Evolutionary conservation across 371 early-diverging fungal genomes (phyloP), one percentile per base, ranked within the genome.

Genomic region (Aphelidium insulamus): DNA sequence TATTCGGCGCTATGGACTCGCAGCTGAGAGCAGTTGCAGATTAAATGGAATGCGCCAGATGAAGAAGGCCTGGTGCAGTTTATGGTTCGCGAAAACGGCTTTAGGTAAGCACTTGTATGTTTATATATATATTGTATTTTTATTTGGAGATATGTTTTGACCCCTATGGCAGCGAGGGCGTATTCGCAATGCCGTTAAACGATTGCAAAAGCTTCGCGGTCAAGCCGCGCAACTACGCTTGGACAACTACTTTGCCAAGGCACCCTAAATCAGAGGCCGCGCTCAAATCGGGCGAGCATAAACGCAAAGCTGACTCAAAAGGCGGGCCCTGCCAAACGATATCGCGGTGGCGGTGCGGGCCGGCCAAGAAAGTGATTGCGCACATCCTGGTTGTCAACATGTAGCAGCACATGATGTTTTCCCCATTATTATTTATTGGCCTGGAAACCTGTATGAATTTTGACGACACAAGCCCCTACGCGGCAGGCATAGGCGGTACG

Each of bases 11-110:
- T 8, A 7, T 21, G 4, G 21, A 16, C 8, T 3, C 0, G 4
- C 23, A 3, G 18, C 10, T 25, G 2, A 21, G 16, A 9, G n/a
- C n/a, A n/a, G 1, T 6, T 39, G 17, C 45, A 79, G 62, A 55
- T 90, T 26, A 75, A 70, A 40, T 92, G 94, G 91, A 63, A 70
- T 12, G 54, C 57, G 2, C 87, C 95, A 2, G 75, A 97, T 49
- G 70, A 72, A 26, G 91, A 94, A 33, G 87, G 66, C 0, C 53
- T 98, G 6, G 72, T 90, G 11, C 57, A 81, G 18, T 98, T 81
- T 45, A 55, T 98, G 52, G 90, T 88, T 11, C 54, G 65, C 15
- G 85, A 97, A 44, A 98, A 97, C 54, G 83, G 80, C 28, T 99
- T 99, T 57, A 77, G 54, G 80, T 78, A 55, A 46, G 55, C 38